Evolutionary conservation across 2,329 filamentous ascomycete species (phyloP), one percentile per base, ranked within the genome.

Genomic region (Colletotrichum cordylinicola): DNA sequence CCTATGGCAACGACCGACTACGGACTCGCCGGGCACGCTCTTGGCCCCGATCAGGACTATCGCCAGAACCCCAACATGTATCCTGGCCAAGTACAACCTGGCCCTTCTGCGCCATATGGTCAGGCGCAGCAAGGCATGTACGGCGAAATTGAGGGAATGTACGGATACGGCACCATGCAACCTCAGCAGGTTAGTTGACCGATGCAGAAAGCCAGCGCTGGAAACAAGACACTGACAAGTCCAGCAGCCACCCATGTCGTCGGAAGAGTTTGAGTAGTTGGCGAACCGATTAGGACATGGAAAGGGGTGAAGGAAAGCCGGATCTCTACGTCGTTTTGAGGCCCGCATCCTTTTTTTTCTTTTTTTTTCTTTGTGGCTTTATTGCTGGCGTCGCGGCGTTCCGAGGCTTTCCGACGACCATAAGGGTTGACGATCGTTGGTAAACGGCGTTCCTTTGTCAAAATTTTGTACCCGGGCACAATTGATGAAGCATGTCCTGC

Each of bases 61-160:
- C 94, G 95, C 77, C 91, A 93, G 79, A 92, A 94, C 81, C 92
- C 92, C 60, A 91, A 91, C 81, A 96, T 98, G 92, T 98, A 98
- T 82, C 89, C 93, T 35, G 93, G 93, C 70, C 93, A 95, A 78
- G 94, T 96, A 74, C 95, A 95, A 79, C 88, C 93, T 16, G 94
- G 94, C 65, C 92, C 94, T 15, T 90, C 91, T 62, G 90, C 91
- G 67, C 90, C 91, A 15, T 98, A 98, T 82, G 94, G 93, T 16
- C 95, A 97, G 81, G 91, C 94, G 61, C 93, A 94, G 79, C 91
- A 93, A 74, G 88, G 92, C 78, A 98, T 98, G 90, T 98, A 96
- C 82, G 90, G 93, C 72, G 93, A 94, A 72, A 93, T 96, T 85
- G 93, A 95, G 77, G 92, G 92, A 78, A 98, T 98, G 90, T 98